These are phyloP conservation scores for Cyclocybe aegerita DNA, from an alignment of 768 basidiomycete genomes.

Conservation along the genomic window DNA sequence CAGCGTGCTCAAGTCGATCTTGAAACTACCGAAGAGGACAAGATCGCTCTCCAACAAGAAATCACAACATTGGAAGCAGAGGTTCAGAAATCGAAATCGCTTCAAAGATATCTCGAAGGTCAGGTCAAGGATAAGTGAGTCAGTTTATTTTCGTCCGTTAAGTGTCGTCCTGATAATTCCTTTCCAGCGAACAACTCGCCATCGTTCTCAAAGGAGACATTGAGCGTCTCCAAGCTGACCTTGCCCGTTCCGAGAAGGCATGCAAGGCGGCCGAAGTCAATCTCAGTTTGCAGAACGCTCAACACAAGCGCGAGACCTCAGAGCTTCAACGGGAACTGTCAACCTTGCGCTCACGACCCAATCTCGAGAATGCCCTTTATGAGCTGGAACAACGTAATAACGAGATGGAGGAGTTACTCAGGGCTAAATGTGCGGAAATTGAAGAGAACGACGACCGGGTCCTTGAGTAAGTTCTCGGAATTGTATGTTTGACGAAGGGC, in stretches of 20 bases:
- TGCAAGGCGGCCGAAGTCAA: slow-evolving; percentile 65
- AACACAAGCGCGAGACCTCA: slow-evolving; percentile 64
- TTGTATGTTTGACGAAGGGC: slow-evolving; percentile 1
- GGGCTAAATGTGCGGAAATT: slow-evolving; percentile 71
- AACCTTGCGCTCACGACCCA: slow-evolving; percentile 49
- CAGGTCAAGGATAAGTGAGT: slow-evolving; percentile 63
- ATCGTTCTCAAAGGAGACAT: slow-evolving; percentile 36
- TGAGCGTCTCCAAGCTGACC: slow-evolving; percentile 40
- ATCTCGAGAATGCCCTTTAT: slow-evolving; percentile 51
- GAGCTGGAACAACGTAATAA: slow-evolving; percentile 69
- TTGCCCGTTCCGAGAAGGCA: slow-evolving; percentile 55
- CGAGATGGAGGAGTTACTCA: slow-evolving; percentile 75
- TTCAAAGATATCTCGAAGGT: slow-evolving; percentile 61
- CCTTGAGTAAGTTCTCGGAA: slow-evolving; percentile 57
- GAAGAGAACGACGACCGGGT: slow-evolving; percentile 83
- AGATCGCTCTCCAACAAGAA: slow-evolving; percentile 48
- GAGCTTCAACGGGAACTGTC: slow-evolving; percentile 59
- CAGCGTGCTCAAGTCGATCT: slow-evolving; percentile 36
- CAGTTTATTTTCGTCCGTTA: not conserved
- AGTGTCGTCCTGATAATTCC: slow-evolving; percentile 2
- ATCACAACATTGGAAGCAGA: slow-evolving; percentile 64
- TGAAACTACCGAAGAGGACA: slow-evolving; percentile 48
- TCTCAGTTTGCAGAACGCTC: slow-evolving; percentile 60
- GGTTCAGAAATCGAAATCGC: slow-evolving; percentile 59
- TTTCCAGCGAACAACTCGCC: slow-evolving; percentile 47